These are phyloP conservation scores for Xylaria nigripes DNA, from an alignment of 495 filamentous ascomycete species.

Conservation along the genomic window DNA sequence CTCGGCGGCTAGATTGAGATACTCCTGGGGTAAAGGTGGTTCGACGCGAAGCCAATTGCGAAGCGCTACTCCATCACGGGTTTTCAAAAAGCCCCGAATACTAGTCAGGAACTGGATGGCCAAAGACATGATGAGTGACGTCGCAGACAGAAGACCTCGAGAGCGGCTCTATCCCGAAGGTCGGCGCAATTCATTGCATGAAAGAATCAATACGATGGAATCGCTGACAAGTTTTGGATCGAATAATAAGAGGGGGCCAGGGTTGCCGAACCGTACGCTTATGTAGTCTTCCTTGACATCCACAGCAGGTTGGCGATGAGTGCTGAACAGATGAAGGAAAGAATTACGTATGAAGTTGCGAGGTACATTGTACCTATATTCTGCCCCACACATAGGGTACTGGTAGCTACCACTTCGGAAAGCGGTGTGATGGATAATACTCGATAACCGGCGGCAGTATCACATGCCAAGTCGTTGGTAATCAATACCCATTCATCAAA, in stretches of 20 bases:
- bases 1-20: conserved; percentile 58
- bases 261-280: background rate
- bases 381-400: background rate
- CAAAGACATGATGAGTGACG: conserved; percentile 26
- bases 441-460: too few species aligned
- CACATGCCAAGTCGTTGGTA: too few species aligned
- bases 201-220: background rate
- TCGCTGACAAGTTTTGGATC: background rate
- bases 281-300: background rate
- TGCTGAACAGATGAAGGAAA: background rate
- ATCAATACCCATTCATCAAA: too few species aligned
- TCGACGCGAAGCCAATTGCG: conserved; percentile 40
- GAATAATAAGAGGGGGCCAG: background rate
- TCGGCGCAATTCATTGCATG: conserved; percentile 1
- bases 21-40: conserved; percentile 46
- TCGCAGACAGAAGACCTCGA: background rate
- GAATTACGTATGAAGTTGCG: background rate
- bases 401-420: background rate
- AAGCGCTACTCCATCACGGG: conserved; percentile 33
- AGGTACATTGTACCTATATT: background rate
- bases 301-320: background rate
- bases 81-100: conserved; percentile 33
- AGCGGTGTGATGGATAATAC: too few species aligned
- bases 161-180: background rate
- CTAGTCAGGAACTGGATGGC: conserved; percentile 32